Conservation (phyloP, 179 eudicot genomes). For the Gypsophila paniculata region DNA sequence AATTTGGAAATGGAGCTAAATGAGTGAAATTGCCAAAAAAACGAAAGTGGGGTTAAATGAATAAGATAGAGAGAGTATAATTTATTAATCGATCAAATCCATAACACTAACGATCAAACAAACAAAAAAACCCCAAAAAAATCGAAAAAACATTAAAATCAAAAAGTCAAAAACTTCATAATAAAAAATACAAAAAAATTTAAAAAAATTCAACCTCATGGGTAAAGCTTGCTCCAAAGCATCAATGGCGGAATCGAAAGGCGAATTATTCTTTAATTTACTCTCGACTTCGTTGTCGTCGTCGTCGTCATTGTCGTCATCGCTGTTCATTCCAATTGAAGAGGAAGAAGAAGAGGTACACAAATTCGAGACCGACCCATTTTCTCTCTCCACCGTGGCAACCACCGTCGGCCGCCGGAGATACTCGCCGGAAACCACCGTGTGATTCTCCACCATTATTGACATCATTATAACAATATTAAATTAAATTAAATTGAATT, state of each 20-base stretch:
- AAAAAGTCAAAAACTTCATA: background rate
- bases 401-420: constrained; percentile 8
- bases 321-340: constrained; percentile 38
- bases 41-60: too few relatives aligned
- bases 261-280: constrained; percentile 20
- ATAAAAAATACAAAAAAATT: background rate
- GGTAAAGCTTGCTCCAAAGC: constrained; percentile 40
- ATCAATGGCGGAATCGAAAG: constrained; percentile 34
- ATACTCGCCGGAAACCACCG: background rate
- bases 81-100: too few relatives aligned
- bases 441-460: constrained; percentile 1
- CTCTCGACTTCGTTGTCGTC: constrained; percentile 28
- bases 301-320: constrained; percentile 19
- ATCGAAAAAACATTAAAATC: background rate
- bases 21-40: too few relatives aligned
- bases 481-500: too few relatives aligned
- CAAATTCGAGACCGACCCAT: background rate
- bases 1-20: too few relatives aligned
- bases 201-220: constrained; percentile 24
- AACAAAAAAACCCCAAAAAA: background rate
- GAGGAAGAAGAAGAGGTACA: constrained; percentile 35
- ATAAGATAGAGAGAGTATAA: too few relatives aligned
- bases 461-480: background rate
- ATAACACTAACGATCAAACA: too few relatives aligned
- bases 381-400: constrained; percentile 16